Evolutionary conservation across 352 stramenopile genomes (phyloP).

Genomic region (Pythium volutum): DNA sequence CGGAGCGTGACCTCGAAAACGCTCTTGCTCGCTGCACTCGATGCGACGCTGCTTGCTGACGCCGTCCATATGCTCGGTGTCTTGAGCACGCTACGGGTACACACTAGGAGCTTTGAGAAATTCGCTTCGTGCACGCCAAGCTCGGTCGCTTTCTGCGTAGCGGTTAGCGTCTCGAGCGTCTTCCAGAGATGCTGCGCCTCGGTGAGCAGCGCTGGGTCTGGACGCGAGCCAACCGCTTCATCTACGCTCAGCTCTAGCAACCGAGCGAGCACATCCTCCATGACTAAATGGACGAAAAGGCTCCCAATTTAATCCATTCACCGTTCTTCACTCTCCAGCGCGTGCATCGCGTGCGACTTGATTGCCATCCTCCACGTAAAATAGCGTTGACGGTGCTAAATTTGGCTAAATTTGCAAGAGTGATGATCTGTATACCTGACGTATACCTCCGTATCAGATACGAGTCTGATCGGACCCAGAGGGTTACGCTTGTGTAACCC

Average conservation of each 20-base stretch:
- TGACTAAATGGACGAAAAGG: not conserved
- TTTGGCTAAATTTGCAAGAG: slow-evolving; percentile 10
- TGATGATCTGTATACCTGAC: slow-evolving; percentile 5
- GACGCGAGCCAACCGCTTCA: not conserved
- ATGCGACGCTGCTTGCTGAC: not conserved
- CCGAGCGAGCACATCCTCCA: slow-evolving; percentile 25
- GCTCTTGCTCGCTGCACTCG: slow-evolving; percentile 4
- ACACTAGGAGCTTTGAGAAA: slow-evolving; percentile 45
- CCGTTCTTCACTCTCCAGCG: not conserved
- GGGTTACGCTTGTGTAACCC: not conserved
- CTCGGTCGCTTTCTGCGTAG: slow-evolving; percentile 33
- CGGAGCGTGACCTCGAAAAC: slow-evolving; percentile 42
- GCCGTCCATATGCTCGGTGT: slow-evolving; percentile 28
- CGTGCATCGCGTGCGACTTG: not conserved
- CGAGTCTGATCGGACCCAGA: not conserved
- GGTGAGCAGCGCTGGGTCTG: slow-evolving; percentile 11
- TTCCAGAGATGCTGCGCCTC: slow-evolving; percentile 58
- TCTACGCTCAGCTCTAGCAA: slow-evolving; percentile 15
- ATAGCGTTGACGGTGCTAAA: no score
- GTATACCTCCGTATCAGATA: not conserved
- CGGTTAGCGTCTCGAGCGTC: slow-evolving; percentile 45
- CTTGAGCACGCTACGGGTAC: slow-evolving; percentile 34
- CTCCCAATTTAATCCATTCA: no score
- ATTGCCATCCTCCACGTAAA: not conserved
- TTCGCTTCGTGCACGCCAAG: slow-evolving; percentile 31